Evolutionary conservation across 306 rosid species (phyloP), one percentile per base, ranked within the genome.

Genomic region (Carpinus fangiana): DNA sequence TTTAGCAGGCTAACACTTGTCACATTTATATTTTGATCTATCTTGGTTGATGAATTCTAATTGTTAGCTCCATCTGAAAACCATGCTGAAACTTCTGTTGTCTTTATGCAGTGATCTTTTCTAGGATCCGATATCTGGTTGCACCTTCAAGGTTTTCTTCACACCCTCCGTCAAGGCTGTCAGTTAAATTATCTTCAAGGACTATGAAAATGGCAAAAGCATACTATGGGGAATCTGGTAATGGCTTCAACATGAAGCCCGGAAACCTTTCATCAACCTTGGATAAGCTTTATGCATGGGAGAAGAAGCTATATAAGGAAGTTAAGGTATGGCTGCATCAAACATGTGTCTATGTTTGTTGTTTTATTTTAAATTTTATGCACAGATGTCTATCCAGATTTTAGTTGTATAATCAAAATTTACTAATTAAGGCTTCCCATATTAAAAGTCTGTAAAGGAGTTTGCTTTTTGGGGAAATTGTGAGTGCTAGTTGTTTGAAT

Each of bases 221-320:
- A 54, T 90, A 91, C 57, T 72, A 73, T 36, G 90, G 82, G 65
- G 94, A 88, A 73, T 76, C 90, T 67, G 90, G 85, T 78, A 79
- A 86, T 66, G 93, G 91, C 70, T 84, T 85, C 20, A 88, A 76
- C 53, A 36, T 78, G 64, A 84, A 82, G 83, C 80, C 90, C 28
- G 89, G 87, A 75, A 91, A 90, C 80, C 96, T 96, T 75, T 90
- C 99, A 57, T 84, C 89, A 26, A 96, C 98, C 52, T 79, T 96
- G 84, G 97, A 93, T 85, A 88, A 84, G 78, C 98, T 96, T 76
- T 89, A 96, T 82, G 98, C 77, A 46, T 93, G 99, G 99, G 99
- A 96, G 86, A 91, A 90, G 89, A 96, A 96, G 79, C 81, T 96
- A 68, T 86, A 90, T 36, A 96, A 93, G 86, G 99, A 96, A 93